Percentiles rank a stretch among this genome's conserved stretches.
Conservation (phyloP, 768 basidiomycete genomes). For the Suillus discolor region DNA sequence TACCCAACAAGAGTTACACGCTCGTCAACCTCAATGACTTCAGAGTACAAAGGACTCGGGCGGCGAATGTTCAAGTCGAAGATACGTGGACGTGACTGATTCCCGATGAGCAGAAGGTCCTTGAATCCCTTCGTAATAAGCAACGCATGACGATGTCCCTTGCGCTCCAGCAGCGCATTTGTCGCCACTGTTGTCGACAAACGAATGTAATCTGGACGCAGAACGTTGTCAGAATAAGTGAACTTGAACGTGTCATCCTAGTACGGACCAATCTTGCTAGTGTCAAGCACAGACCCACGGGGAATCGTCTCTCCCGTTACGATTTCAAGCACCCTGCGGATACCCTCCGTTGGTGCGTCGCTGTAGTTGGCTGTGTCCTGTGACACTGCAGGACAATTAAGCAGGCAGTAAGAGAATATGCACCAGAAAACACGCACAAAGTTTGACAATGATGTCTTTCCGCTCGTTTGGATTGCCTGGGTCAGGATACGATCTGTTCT, state of each 20-base stretch:
- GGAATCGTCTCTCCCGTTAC: constrained; percentile 70
- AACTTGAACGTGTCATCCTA: too few relatives aligned
- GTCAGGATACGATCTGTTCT: constrained; percentile 70
- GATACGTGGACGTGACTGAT: constrained; percentile 92
- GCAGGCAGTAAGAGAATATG: neutral
- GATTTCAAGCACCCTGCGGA: constrained; percentile 80
- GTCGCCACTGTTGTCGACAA: constrained; percentile 95
- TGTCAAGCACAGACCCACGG: constrained; percentile 66
- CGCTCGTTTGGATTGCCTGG: constrained; percentile 58
- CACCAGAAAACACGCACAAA: constrained; percentile 50
- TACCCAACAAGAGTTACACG: constrained; percentile 94
- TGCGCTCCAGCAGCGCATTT: constrained; percentile 92
- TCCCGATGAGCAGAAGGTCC: constrained; percentile 91
- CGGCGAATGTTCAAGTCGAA: constrained; percentile 93
- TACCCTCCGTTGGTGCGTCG: constrained; percentile 95
- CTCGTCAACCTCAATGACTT: constrained; percentile 73
- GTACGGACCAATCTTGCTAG: constrained; percentile 73
- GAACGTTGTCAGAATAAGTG: neutral
- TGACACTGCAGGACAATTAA: constrained; percentile 57
- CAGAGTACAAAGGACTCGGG: constrained; percentile 72
- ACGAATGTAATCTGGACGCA: constrained; percentile 76
- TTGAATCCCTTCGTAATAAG: constrained; percentile 91
- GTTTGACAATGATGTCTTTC: constrained; percentile 88
- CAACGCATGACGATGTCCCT: constrained; percentile 89
- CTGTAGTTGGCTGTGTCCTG: constrained; percentile 86